Evolutionary conservation across 768 basidiomycete genomes (phyloP).

Genomic region (Lactarius sanguifluus): DNA sequence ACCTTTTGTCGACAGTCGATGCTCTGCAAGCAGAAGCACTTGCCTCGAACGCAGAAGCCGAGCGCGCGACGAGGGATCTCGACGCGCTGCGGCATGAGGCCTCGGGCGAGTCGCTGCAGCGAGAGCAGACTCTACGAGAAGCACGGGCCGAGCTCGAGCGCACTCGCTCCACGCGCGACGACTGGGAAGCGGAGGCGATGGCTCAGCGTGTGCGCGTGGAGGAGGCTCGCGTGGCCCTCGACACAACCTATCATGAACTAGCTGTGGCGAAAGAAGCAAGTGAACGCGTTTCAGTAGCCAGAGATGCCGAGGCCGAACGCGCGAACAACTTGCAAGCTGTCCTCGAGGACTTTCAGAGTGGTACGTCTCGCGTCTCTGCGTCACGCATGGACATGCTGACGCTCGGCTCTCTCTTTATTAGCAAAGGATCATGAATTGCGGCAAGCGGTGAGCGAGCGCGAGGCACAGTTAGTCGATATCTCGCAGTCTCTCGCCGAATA

Average conservation of each 20-base stretch:
- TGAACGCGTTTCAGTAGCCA: constrained; percentile 52
- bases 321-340: constrained; percentile 87
- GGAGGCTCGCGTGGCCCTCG: constrained; percentile 58
- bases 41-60: constrained; percentile 70
- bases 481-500: constrained; percentile 85
- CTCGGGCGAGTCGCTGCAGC: constrained; percentile 64
- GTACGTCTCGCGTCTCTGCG: constrained; percentile 44
- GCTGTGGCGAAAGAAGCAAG: constrained; percentile 63
- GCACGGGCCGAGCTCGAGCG: constrained; percentile 84
- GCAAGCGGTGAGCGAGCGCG: constrained; percentile 80
- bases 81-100: constrained; percentile 68
- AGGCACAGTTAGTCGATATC: constrained; percentile 64
- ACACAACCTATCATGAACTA: constrained; percentile 59
- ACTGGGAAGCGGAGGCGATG: constrained; percentile 61
- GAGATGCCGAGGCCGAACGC: constrained; percentile 71
- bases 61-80: constrained; percentile 67
- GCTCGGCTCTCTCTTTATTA: constrained; percentile 36
- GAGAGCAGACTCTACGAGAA: constrained; percentile 82
- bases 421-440: constrained; percentile 90
- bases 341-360: constrained; percentile 90
- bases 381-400: constrained; percentile 4
- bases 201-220: constrained; percentile 72
- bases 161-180: constrained; percentile 77
- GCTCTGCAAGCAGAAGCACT: constrained; percentile 81
- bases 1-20: constrained; percentile 66